Base-by-base conservation (phyloP, 805 yeast species). In the Starmerella vitae region DNA sequence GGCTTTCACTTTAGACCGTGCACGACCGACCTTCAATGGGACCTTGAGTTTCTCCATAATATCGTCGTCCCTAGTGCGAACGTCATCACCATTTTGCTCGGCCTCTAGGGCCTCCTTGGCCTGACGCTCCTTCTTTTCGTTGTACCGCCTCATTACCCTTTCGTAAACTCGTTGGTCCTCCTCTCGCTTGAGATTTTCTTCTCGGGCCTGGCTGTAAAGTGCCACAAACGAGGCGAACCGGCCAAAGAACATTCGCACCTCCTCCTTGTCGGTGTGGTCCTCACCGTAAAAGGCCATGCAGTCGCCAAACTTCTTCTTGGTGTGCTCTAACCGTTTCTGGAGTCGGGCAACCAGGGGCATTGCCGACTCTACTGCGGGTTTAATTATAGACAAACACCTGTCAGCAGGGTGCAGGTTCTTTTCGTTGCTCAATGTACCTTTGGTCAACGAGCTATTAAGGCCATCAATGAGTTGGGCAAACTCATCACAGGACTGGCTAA, bases 261-360 rank as follows among this genome's bases (percentile, higher is more conserved):
- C 71, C 47, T 67, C 65, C 28, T 70, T 63, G 57, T 88, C 96
- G 7, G 57, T 60, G 1, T 80, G 68, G 56, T 83, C 93, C 59
- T 91, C 98, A n/a, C 96, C 97, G 55, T 82, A 91, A 50, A 71
- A 75, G 46, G 68, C 68, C 93, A 91, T 78, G 46, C 85, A 64
- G 25, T 69, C 66, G 38, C 73, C 72, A 54, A 80, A 81, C 43
- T 78, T 83, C 32, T 70, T 63, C 39, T 76, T 60, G 0, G 88
- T 74, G 19, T 73, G 61, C 39, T 67, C 68, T 21, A 78, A 64
- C 47, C 80, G 86, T 38, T 74, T 73, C 33, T 70, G 69, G 31
- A 91, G 60, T 29, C 77, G 61, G 15, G 72, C 72, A 36, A 75
- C 73, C 58, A 82, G 83, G 35, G 71, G 68, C 39, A 78, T 67